Evolutionary conservation across 1,139 yeast species (phyloP).

Genomic region (Kluyveromyces marxianus): DNA sequence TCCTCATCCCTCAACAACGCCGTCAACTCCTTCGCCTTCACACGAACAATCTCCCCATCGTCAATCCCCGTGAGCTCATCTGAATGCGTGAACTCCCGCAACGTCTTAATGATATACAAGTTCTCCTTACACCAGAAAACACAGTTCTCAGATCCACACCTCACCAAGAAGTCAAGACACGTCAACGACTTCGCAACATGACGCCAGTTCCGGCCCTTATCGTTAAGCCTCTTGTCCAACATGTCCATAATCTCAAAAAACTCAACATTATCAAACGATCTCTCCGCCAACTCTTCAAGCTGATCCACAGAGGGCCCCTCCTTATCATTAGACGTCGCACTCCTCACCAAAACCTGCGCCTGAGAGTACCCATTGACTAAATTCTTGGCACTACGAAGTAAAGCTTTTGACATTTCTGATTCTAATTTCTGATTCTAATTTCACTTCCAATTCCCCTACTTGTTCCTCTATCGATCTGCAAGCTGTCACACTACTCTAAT

Average conservation of each 20-base stretch:
- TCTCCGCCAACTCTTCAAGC: slow-evolving; percentile 77
- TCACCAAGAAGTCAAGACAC: slow-evolving; percentile 78
- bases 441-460: neutral
- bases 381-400: slow-evolving; percentile 83
- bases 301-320: slow-evolving; percentile 76
- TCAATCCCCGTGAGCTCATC: slow-evolving; percentile 71
- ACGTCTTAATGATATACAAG: slow-evolving; percentile 78
- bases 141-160: slow-evolving; percentile 84
- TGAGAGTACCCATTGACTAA: slow-evolving; percentile 88
- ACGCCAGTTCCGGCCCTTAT: slow-evolving; percentile 97
- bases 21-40: slow-evolving; percentile 87
- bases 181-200: slow-evolving; percentile 91
- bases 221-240: slow-evolving; percentile 87
- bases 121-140: slow-evolving; percentile 94
- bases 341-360: slow-evolving; percentile 81
- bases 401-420: slow-evolving; percentile 55
- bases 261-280: slow-evolving; percentile 68
- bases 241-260: slow-evolving; percentile 92
- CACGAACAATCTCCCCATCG: slow-evolving; percentile 85
- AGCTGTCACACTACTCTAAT: too few species aligned
- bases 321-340: slow-evolving; percentile 88
- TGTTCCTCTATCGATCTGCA: neutral
- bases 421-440: neutral
- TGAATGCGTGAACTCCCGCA: slow-evolving; percentile 80
- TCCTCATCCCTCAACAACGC: slow-evolving; percentile 76